Conservation (phyloP, 768 basidiomycete genomes). For the Lactarius pseudohatsudake region DNA sequence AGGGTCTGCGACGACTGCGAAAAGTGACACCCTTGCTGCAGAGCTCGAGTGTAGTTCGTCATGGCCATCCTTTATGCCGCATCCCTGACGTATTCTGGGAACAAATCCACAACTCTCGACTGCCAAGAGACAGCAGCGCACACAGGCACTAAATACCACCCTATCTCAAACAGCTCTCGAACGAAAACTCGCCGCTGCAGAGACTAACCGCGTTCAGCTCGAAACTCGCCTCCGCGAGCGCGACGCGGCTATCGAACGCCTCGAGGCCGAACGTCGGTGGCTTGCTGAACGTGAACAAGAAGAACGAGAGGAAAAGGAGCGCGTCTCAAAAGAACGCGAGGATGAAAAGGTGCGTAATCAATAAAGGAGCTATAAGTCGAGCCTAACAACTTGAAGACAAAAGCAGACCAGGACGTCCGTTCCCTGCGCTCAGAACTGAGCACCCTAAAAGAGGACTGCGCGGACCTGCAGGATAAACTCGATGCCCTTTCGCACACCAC, state of each 20-base stretch:
- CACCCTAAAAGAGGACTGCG: conserved; percentile 52
- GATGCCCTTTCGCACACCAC: conserved; percentile 48
- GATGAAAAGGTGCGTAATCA: conserved; percentile 57
- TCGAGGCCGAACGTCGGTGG: conserved; percentile 70
- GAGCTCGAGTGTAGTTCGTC: too few species aligned
- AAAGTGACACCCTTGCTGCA: too few species aligned
- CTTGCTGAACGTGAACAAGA: conserved; percentile 67
- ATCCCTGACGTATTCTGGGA: too few species aligned
- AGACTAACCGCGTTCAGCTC: too few species aligned
- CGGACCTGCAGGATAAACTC: conserved; percentile 60
- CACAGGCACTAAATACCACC: too few species aligned
- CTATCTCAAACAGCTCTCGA: too few species aligned
- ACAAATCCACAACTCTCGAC: too few species aligned
- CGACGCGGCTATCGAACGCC: conserved; percentile 48
- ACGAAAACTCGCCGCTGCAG: too few species aligned
- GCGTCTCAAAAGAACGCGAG: conserved; percentile 49
- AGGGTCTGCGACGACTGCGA: too few species aligned
- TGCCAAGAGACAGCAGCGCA: too few species aligned
- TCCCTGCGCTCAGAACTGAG: conserved; percentile 47
- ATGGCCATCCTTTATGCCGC: too few species aligned
- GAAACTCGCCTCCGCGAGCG: too few species aligned
- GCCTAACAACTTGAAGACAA: conserved; percentile 38
- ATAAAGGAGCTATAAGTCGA: background rate
- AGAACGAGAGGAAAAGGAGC: conserved; percentile 66
- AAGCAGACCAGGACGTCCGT: conserved; percentile 51